Evolutionary conservation across 345 rosid species (phyloP), one percentile per base, ranked within the genome.

Genomic region (Arabis hirsuta): DNA sequence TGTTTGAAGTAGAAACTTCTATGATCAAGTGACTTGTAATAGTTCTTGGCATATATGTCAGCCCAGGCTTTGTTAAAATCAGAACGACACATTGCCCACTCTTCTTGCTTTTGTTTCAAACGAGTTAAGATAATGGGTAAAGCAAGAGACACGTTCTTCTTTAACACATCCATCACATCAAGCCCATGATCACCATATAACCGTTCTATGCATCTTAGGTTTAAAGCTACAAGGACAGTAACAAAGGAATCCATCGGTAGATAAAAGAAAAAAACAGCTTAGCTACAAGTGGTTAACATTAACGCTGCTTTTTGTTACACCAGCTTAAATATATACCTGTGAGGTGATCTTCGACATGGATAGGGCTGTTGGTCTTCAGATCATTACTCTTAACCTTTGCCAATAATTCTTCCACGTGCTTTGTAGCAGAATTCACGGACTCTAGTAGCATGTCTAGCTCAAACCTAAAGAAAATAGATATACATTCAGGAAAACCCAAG

Each of bases 61-160:
- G 96, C 92, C 98, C 98, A 92, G 61, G 90, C 92, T 83, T 92
- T 90, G 75, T 88, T 87, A 73, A 88, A 92, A 72, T 92, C 98
- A 57, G 87, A 73, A 57, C 92, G 98, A 73, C 98, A 92, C 69
- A 86, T 88, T 38, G 88, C 90, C 96, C 96, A 92, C 69, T 90
- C 96, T 71, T 92, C 98, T 85, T 88, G 96, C 81, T 90, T 92
- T 83, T 92, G 96, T 82, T 92, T 90, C 82, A 92, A 79, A 58
- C 98, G 96, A 53, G 91, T 92, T 79, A 92, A 78, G 78, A 92
- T 80, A 52, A 92, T 90, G 1, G 98, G 96, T 78, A 88, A 76
- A 78, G 92, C 91, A 73, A 83, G 87, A 73, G 88, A 79, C 12
- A 88, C 85, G 64, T 87, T 90, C 91, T 87, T 92, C 80, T 82